A percentile compares a stretch with the other conserved stretches of the same genome.
Evolutionary conservation across 2,329 filamentous ascomycete genomes (phyloP).

Genomic region (Diplodia corticola): DNA sequence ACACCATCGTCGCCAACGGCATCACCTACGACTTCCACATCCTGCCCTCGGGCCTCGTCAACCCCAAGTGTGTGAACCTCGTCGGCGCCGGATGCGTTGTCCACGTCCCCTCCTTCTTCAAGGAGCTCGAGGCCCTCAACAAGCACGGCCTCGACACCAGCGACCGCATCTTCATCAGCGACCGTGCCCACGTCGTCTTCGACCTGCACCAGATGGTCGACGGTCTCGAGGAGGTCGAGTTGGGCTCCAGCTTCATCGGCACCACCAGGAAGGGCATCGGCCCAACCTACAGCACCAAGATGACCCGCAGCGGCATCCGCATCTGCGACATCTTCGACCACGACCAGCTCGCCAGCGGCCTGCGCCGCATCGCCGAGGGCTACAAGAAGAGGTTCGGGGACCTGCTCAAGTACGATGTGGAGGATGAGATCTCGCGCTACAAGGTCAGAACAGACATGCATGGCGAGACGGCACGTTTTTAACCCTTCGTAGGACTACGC

Average conservation of each 20-base stretch:
- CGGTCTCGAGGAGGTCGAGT: conserved; percentile 62
- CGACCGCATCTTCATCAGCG: conserved; percentile 63
- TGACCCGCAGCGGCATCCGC: conserved; percentile 65
- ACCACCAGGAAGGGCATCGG: conserved; percentile 55
- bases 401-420: conserved; percentile 65
- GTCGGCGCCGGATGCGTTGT: conserved; percentile 66
- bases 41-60: conserved; percentile 65
- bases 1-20: conserved; percentile 47
- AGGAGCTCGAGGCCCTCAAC: conserved; percentile 62
- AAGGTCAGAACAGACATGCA: conserved; percentile 42
- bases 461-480: not conserved
- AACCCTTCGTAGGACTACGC: conserved; percentile 49
- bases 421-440: conserved; percentile 67
- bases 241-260: conserved; percentile 51
- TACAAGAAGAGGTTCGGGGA: conserved; percentile 70
- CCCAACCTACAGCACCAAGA: conserved; percentile 64
- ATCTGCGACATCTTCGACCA: conserved; percentile 68
- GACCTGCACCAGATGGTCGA: conserved; percentile 68
- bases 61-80: conserved; percentile 69
- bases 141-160: conserved; percentile 60
- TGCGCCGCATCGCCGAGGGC: conserved; percentile 61
- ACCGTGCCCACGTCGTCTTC: conserved; percentile 64
- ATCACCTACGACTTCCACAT: conserved; percentile 49
- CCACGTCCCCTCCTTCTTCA: conserved; percentile 67
- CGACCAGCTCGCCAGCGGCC: conserved; percentile 64